Percentiles rank a stretch among this genome's conserved stretches.
Evolutionary conservation across 306 rosid genomes (phyloP).

Genomic region (Rosa rugosa): DNA sequence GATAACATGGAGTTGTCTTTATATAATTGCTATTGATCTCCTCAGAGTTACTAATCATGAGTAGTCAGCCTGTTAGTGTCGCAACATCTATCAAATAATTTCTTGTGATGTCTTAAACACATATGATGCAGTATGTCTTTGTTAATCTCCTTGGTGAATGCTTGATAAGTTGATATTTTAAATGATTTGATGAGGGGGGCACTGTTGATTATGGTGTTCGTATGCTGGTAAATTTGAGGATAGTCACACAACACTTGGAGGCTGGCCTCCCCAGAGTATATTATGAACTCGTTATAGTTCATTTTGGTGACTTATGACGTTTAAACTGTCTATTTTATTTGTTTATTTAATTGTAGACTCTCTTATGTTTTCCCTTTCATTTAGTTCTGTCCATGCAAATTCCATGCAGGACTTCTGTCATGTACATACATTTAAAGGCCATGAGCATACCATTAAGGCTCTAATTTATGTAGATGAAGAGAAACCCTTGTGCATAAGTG

Average conservation of each 20-base stretch:
- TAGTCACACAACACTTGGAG: neutral
- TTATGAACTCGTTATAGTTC: neutral
- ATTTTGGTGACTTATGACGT: neutral
- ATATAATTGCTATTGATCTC: neutral
- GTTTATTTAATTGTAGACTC: neutral
- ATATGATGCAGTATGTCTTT: neutral
- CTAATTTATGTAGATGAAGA: slow-evolving; percentile 64
- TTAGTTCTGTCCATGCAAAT: slow-evolving; percentile 24
- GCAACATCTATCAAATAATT: slow-evolving; percentile 8
- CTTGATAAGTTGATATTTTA: neutral
- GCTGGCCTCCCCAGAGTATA: neutral
- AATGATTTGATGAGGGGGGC: neutral
- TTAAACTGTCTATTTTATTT: neutral
- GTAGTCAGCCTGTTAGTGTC: neutral
- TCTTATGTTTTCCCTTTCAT: slow-evolving; percentile 18
- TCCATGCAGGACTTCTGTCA: slow-evolving; percentile 76
- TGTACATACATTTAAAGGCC: slow-evolving; percentile 81
- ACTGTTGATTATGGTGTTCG: slow-evolving; percentile 1
- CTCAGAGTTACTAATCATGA: neutral
- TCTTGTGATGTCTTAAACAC: neutral
- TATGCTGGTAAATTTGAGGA: slow-evolving; percentile 7
- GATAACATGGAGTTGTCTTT: slow-evolving; percentile 8
- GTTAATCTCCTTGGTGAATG: neutral
- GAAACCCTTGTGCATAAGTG: slow-evolving; percentile 78
- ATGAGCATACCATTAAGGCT: slow-evolving; percentile 78